These are phyloP conservation scores for Backusella mclennaniae DNA, from an alignment of 192 early-diverging fungal species.

Conservation along the genomic window DNA sequence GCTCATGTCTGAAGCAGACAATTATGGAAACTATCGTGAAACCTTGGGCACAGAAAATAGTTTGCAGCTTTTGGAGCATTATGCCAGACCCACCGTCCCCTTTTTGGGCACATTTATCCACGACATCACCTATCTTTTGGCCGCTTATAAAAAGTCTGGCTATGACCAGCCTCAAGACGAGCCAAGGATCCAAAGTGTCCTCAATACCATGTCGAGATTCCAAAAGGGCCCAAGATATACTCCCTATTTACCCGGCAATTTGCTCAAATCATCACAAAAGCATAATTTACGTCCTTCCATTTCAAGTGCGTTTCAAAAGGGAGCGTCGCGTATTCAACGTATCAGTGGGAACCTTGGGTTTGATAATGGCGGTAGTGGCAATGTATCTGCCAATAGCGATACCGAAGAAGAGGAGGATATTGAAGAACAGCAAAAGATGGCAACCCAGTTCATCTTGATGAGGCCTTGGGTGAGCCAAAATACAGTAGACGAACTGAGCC, in stretches of 20 bases:
- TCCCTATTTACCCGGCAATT: neutral
- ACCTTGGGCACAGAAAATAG: constrained; percentile 45
- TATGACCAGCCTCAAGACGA: constrained; percentile 38
- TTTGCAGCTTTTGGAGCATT: constrained; percentile 30
- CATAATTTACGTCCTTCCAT: neutral
- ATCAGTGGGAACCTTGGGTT: neutral
- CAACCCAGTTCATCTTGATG: neutral
- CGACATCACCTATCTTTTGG: constrained; percentile 73
- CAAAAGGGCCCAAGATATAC: constrained; percentile 47
- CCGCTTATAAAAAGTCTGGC: constrained; percentile 51
- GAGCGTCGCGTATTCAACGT: neutral
- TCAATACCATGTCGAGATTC: constrained; percentile 56
- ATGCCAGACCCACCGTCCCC: constrained; percentile 61
- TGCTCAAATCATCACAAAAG: neutral
- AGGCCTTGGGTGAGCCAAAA: neutral
- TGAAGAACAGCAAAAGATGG: neutral
- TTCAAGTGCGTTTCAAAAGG: neutral
- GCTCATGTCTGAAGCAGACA: constrained; percentile 65
- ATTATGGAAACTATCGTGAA: constrained; percentile 70
- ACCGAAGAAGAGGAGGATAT: neutral
- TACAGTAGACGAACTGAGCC: neutral
- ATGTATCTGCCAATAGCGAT: neutral
- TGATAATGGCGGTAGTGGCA: neutral
- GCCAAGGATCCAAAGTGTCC: constrained; percentile 59
- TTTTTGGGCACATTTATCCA: constrained; percentile 80